Percentiles rank a stretch among this genome's conserved stretches.
phyloP scores from a whole-genome alignment of 139 green algal genomes.

The Auxenochlorella pyrenoidosa region DNA sequence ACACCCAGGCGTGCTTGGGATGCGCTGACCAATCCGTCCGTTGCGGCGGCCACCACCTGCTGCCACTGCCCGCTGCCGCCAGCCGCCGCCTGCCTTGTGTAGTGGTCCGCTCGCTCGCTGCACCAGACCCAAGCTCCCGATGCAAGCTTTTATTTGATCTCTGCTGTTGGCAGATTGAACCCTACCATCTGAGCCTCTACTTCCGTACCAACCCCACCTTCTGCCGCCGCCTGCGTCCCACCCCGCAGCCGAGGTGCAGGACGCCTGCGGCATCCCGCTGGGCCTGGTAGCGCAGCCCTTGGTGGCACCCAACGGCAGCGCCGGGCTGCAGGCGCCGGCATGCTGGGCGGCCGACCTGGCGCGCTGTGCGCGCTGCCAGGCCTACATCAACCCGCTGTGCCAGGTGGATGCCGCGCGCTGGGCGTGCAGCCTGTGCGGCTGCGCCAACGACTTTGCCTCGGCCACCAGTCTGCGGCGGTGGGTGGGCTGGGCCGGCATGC shows the following conservation, averaged over 20 bases:
- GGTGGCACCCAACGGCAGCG: background rate
- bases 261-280: constrained; percentile 75
- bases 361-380: constrained; percentile 70
- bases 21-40: too few species aligned
- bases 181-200: too few species aligned
- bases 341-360: constrained; percentile 49
- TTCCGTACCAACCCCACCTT: too few species aligned
- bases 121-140: too few species aligned
- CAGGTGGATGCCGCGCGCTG: constrained; percentile 60
- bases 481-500: too few species aligned
- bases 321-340: background rate
- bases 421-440: constrained; percentile 78
- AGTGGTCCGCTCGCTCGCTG: too few species aligned
- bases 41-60: too few species aligned
- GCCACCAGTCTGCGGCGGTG: constrained; percentile 20
- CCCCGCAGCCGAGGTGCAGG: constrained; percentile 64
- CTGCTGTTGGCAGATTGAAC: too few species aligned
- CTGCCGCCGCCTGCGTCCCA: background rate
- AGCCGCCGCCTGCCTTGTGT: too few species aligned
- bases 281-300: constrained; percentile 68
- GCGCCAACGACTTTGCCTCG: constrained; percentile 12
- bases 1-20: too few species aligned
- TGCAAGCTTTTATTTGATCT: too few species aligned
- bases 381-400: constrained; percentile 77
- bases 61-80: too few species aligned